Base-by-base conservation (phyloP, 2,329 filamentous ascomycete genomes). In the Tolypocladium pustulatum region DNA sequence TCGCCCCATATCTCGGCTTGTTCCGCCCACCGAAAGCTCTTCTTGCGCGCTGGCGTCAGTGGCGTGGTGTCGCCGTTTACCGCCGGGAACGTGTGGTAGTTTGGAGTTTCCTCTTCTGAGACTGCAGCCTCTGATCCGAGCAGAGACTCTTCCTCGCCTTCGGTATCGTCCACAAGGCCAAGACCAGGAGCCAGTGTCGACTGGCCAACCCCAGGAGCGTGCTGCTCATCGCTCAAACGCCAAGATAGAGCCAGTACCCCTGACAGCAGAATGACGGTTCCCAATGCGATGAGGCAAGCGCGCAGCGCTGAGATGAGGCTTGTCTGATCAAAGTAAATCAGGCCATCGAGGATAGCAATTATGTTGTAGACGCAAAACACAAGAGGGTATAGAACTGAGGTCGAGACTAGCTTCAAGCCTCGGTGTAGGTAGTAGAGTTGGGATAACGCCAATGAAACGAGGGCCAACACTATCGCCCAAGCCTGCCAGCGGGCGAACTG, bases 281-380 rank as follows among this genome's bases (percentile, higher is more conserved):
- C 94, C 2, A 99, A 73, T 0, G 91, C 84, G 62, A 97, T 96
- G 51, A 95, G 81, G 41, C 85, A 84, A 20, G 89, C 93, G 67
- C 90, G 87, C 2, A 94, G 74, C 0, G 85, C 80, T 20, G 87
- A 85, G 62, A 99, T 84, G 58, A 89, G 81, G 63, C 91, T 87
- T 57, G 88, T 89, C 73, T 99, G 94, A 66, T 88, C 83, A 76
- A 97, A 99, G 75, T 97, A 99, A 67, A 99, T 96, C 65, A 99
- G 81, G 37, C 94, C 94, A 73, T 99, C 94, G 65, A 97, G 79
- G 65, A 99, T 99, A 64, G 94, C 94, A 68, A 97, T 92, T 68
- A 99, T 96, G 79, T 99, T 99, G 81, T 97, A 99, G 63, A 97
- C 85, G 80, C 94, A 99, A 75, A 99, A 99, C 43, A 97, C 92